Conservation (phyloP, 2,329 filamentous ascomycete species). For the Aurifilum marmelostoma region DNA sequence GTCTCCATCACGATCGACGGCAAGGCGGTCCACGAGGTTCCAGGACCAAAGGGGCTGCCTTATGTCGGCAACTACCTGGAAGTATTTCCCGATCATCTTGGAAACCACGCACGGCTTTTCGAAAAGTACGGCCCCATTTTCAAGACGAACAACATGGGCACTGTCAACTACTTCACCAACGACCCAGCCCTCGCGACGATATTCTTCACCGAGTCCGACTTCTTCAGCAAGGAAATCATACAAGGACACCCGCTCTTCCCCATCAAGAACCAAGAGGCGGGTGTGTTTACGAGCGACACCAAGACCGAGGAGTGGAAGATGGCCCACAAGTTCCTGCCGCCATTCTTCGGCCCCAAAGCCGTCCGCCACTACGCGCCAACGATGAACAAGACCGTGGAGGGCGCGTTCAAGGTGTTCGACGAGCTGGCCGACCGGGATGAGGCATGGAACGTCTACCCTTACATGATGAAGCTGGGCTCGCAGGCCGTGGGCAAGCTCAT, state of each 20-base stretch:
- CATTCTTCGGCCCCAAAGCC: conserved; percentile 61
- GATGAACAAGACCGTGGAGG: conserved; percentile 59
- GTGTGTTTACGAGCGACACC: conserved; percentile 54
- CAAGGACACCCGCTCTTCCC: conserved; percentile 51
- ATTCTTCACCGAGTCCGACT: conserved; percentile 52
- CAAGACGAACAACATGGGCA: conserved; percentile 56
- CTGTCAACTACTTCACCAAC: conserved; percentile 53
- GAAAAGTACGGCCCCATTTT: conserved; percentile 56
- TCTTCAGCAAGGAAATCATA: conserved; percentile 57
- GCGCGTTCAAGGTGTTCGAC: conserved; percentile 54
- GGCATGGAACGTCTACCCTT: conserved; percentile 53
- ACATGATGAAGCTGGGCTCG: conserved; percentile 53
- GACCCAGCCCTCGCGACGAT: conserved; percentile 50
- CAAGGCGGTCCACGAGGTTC: conserved; percentile 51
- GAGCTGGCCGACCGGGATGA: conserved; percentile 52
- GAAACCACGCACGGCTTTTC: conserved; percentile 59
- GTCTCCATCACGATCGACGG: conserved; percentile 54
- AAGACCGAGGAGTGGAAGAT: conserved; percentile 52
- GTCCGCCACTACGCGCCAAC: conserved; percentile 62
- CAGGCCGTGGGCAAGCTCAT: conserved; percentile 50
- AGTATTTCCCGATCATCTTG: conserved; percentile 60
- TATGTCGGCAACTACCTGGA: conserved; percentile 59
- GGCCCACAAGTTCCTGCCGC: conserved; percentile 65
- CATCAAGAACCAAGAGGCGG: conserved; percentile 47
- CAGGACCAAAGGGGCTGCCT: conserved; percentile 52